Percentiles rank a stretch among this genome's conserved stretches.
These are phyloP conservation scores for Epichloe scottii DNA, from an alignment of 2,329 filamentous ascomycete species.

Conservation along the genomic window DNA sequence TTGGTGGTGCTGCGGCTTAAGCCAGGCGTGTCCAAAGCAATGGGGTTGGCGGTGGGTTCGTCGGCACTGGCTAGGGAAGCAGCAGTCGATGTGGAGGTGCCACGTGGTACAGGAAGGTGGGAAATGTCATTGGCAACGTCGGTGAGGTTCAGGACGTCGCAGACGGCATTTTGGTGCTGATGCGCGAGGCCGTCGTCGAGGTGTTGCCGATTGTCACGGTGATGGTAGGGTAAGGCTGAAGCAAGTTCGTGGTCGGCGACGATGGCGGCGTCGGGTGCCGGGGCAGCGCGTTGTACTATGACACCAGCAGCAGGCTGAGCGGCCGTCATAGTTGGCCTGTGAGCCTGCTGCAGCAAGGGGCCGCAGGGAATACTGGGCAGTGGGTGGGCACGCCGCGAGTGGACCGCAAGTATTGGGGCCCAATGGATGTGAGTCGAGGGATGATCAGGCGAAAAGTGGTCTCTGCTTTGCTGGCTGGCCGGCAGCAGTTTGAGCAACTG, in stretches of 20 bases:
- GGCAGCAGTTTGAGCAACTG: background rate
- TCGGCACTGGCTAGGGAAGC: constrained; percentile 5
- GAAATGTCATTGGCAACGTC: constrained; percentile 16
- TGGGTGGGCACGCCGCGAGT: background rate
- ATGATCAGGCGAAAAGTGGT: background rate
- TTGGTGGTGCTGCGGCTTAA: constrained; percentile 6
- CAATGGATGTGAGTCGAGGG: background rate
- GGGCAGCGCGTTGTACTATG: background rate
- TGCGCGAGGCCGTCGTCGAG: background rate
- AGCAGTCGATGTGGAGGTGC: constrained; percentile 14
- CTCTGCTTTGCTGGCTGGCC: background rate
- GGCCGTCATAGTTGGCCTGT: constrained; percentile 3
- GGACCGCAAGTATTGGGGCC: background rate
- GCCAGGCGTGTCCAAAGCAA: constrained; percentile 6
- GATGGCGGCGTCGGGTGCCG: background rate
- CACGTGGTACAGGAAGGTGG: constrained; percentile 16
- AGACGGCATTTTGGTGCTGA: constrained; percentile 6
- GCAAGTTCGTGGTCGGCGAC: background rate
- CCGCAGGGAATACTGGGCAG: background rate
- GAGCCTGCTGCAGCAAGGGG: constrained; percentile 1
- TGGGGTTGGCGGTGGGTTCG: constrained; percentile 1
- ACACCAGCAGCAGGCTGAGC: background rate
- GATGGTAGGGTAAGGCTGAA: background rate
- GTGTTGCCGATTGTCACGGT: background rate
- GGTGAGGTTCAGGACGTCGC: constrained; percentile 17